phyloP scores from a whole-genome alignment of 805 yeast species.

The Wickerhamiella azymoides region DNA sequence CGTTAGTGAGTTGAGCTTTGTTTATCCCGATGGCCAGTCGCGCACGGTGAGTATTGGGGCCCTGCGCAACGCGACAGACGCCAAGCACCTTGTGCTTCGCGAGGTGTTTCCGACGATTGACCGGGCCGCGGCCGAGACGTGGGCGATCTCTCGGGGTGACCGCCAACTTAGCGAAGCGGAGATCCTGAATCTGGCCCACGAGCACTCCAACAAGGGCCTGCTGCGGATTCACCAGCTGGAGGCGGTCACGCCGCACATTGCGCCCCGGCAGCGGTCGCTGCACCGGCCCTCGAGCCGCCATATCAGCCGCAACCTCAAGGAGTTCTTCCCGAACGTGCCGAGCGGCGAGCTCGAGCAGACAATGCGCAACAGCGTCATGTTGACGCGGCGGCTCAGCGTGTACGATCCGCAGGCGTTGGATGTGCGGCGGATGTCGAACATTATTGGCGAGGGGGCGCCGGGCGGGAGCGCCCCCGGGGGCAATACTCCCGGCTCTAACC shows the following conservation, averaged over 20 bases:
- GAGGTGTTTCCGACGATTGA: slow-evolving; percentile 9
- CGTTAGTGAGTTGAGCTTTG: not conserved
- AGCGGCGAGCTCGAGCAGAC: slow-evolving; percentile 62
- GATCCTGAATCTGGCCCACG: slow-evolving; percentile 13
- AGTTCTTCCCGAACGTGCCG: slow-evolving; percentile 79
- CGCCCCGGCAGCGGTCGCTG: slow-evolving; percentile 2
- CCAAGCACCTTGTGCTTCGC: slow-evolving; percentile 9
- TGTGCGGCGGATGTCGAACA: slow-evolving; percentile 3
- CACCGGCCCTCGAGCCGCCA: slow-evolving; percentile 90
- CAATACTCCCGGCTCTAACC: no score
- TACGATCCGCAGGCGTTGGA: slow-evolving; percentile 2
- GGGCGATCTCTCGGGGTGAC: slow-evolving; percentile 9
- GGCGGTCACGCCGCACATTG: not conserved
- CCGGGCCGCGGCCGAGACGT: slow-evolving; percentile 11
- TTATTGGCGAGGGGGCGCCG: slow-evolving; percentile 20
- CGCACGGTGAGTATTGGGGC: slow-evolving; percentile 5
- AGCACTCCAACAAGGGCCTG: slow-evolving; percentile 18
- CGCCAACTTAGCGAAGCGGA: slow-evolving; percentile 13
- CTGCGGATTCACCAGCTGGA: slow-evolving; percentile 18
- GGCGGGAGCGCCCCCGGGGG: no score
- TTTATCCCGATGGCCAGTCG: slow-evolving; percentile 11
- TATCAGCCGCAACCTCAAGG: slow-evolving; percentile 76
- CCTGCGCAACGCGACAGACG: slow-evolving; percentile 12
- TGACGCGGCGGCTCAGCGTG: slow-evolving; percentile 49
- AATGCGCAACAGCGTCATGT: slow-evolving; percentile 67